Base-by-base conservation (phyloP, 2,329 filamentous ascomycete species). In the Trichoderma sp. region DNA sequence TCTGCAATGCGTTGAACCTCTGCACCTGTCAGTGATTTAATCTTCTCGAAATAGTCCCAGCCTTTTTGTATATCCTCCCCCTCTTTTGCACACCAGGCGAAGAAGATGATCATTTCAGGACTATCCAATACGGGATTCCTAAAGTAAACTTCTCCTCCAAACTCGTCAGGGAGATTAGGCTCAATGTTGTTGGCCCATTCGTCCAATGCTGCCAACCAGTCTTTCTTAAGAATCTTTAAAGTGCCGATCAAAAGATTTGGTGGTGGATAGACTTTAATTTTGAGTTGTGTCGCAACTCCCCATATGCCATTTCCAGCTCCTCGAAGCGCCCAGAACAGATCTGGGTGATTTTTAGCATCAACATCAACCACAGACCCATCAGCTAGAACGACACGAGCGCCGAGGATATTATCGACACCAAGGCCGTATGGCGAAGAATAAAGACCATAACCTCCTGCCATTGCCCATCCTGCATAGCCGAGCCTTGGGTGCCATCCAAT, bases 301-400 rank as follows among this genome's bases (percentile, higher is more conserved):
- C 80, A 76, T 14, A 65, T 74, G 14, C 73, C 74, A 6, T 63
- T 71, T 14, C 78, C 79, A 0, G 74, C 76, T 6, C 78, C 78
- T 9, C 78, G 74, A n/a, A 81, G 53, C 1, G 73, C 79, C 69
- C 76, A 76, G 4, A 81, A 70, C 43, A 80, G 64, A 12, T 77
- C 73, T 8, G 77, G 74, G 30, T 66, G 32, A 11, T 39, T 14
- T 5, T 34, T 47, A 26, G 61, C 36, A 14, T 69, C 36, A 3
- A 47, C 26, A 3, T 51, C 56, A 11, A 61, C 36, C 6, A 26
- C 26, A 30, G 36, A 61, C 0, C 65, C 65, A 18, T 69, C 56
- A 61, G 65, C 56, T 8, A 60, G 56, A 30, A 60, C 65, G 3
- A 61, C 18, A 1, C 65, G 53, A 1, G 28, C 65, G 9, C 65